Evolutionary conservation across 1,284 basidiomycete species (phyloP), one percentile per base, ranked within the genome.

Genomic region (Cutaneotrichosporon sp.): DNA sequence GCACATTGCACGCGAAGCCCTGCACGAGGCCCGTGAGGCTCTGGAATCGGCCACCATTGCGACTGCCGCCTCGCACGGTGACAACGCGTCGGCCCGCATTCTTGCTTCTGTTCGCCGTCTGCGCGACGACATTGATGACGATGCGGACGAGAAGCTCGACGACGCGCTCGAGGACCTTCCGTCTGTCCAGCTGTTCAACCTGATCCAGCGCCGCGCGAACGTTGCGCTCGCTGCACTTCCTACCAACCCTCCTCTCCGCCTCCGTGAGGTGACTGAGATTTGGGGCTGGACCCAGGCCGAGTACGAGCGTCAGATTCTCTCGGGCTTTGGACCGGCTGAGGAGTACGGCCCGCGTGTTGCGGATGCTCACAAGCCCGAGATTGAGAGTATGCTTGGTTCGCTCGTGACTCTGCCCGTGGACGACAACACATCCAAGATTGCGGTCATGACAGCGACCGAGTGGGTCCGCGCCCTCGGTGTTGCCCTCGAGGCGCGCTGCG

Each of bases 121-220:
- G 21, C 70, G 76, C 49, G 79, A 80, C 66, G 79, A 81, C 62
- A 70, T 75, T 36, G 77, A 74, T 56, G 69, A 74, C 40, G 67
- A 66, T 14, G 67, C 65, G 30, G 76, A 79, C 34, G 79, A 78
- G 38, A 69, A 72, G 55, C 72, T 80, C 11, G 77, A 81, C 64
- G 80, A 82, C 61, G 81, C 81, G 0, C 70, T 80, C 61, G 81
- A 82, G 67, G 81, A 82, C 65, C 69, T 81, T 18, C 80, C 80
- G 9, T 72, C 79, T 5, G 72, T 81, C 16, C 67, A 72, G 10
- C 74, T 82, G 21, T 78, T 80, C 65, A 71, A 73, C 26, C 55
- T 80, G 5, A 65, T 81, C 5, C 67, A 65, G 40, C 72, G 73
- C n/a, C 69, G 72, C 49, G 75, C 76, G 58, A 81, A 80, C 70